Conservation (phyloP, 306 rosid species). For the Arachis stenosperma region DNA sequence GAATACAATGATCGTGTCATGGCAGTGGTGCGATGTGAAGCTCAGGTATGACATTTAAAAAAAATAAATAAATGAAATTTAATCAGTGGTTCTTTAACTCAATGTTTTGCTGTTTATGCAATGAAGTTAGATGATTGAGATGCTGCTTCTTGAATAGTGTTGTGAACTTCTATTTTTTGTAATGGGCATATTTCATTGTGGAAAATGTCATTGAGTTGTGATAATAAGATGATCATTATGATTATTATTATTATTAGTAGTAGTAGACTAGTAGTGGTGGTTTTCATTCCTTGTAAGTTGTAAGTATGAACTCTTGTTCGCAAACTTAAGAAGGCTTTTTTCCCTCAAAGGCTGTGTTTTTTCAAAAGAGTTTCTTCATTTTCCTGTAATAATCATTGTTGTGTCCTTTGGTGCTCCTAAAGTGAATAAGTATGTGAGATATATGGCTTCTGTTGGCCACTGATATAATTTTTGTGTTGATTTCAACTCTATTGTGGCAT, state of each 20-base stretch:
- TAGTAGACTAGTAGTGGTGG: no score
- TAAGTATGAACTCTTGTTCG: slow-evolving; percentile 3
- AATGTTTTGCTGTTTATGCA: not conserved
- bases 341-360: not conserved
- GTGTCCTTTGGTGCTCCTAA: not conserved
- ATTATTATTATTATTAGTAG: no score
- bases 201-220: slow-evolving; percentile 9
- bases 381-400: slow-evolving; percentile 3
- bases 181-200: slow-evolving; percentile 11
- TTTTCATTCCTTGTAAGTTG: no score
- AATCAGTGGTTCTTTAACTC: slow-evolving; percentile 13
- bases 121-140: slow-evolving; percentile 27
- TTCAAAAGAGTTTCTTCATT: not conserved
- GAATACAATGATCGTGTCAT: slow-evolving; percentile 83
- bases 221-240: no score
- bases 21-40: slow-evolving; percentile 94
- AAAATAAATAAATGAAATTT: not conserved
- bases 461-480: slow-evolving; percentile 11
- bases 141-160: slow-evolving; percentile 2
- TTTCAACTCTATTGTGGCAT: slow-evolving; percentile 23
- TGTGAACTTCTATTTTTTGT: not conserved
- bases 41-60: slow-evolving; percentile 61
- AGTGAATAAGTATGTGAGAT: slow-evolving; percentile 5
- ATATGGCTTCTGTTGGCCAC: slow-evolving; percentile 15
- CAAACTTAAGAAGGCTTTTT: slow-evolving; percentile 4